Conservation (phyloP, 768 basidiomycete genomes). For the Tubosaeta sp. region DNA sequence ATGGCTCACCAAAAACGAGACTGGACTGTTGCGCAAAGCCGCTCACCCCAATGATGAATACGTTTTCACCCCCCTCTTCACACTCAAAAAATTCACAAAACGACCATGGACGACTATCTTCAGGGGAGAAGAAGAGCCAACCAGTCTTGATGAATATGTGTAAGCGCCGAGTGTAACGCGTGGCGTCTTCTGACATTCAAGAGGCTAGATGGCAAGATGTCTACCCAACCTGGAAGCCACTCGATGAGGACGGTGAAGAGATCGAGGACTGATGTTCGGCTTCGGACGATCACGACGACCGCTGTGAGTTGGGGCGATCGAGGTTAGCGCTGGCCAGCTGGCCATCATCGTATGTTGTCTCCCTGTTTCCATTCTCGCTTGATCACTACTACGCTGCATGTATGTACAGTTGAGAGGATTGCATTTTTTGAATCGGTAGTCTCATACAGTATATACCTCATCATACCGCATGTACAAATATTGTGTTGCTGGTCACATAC, state of each 20-base stretch:
- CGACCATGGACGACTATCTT: neutral
- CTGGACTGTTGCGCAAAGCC: slow-evolving; percentile 3
- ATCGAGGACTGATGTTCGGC: no score
- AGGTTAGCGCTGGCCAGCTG: no score
- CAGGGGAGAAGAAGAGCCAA: slow-evolving; percentile 4
- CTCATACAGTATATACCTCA: neutral
- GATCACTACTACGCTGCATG: neutral
- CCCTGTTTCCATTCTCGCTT: neutral
- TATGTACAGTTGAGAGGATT: neutral
- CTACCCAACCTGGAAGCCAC: slow-evolving; percentile 17
- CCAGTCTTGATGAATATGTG: slow-evolving; percentile 2
- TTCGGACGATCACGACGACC: no score
- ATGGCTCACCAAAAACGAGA: neutral
- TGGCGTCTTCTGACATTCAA: neutral
- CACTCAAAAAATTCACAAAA: slow-evolving; percentile 1
- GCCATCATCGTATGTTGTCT: no score
- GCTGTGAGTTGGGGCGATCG: no score
- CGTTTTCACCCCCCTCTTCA: slow-evolving; percentile 9
- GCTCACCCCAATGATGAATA: neutral
- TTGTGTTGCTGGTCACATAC: no score
- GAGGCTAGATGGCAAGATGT: slow-evolving; percentile 13
- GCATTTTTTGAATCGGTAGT: neutral
- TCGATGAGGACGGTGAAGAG: slow-evolving; percentile 13
- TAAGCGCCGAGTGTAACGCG: neutral
- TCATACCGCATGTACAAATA: neutral